Evolutionary conservation across 768 basidiomycete genomes (phyloP), one percentile per base, ranked within the genome.

Genomic region (Albatrellus ellisii): DNA sequence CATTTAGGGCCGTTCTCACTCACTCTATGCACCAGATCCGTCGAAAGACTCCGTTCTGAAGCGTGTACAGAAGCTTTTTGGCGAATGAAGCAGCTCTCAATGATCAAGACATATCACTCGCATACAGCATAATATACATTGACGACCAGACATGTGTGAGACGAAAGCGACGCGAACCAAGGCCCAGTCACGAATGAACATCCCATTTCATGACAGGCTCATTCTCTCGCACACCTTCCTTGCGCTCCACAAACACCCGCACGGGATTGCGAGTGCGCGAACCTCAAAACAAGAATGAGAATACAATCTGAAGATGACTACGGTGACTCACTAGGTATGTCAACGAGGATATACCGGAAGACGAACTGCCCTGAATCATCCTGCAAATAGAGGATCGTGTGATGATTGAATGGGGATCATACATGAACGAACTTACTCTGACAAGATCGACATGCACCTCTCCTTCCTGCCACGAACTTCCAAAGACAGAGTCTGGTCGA

Each of bases 11-110:
- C 41, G 46, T 46, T 45, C 51, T 43, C 33, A 52, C 47, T 55
- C 42, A 52, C 35, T 40, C 24, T 26, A 18, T 41, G 37, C 48
- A 27, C 40, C 53, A 94, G 94, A 98, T 62, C 94, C 94, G 12
- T 77, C 79, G 10, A 97, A 97, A 59, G 94, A 98, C 57, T 95
- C 90, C 1, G 75, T 98, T 24, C 69, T 98, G 55, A 97, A 92
- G 62, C 78, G 92, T 41, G 94, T 99, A 12, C 90, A 94, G 72
- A 99, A 89, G 62, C 71, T 97, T 22, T 84, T 90, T 53, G 94
- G 91, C 55, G 94, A 97, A 65, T 88, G 71, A 64, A 29, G 24
- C n/a, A n/a, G n/a, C n/a, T n/a, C n/a, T n/a, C n/a, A n/a, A n/a
- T 15, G 21, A 9, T 39, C 18, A 31, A 10, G 28, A 17, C n/a